Evolutionary conservation across 306 rosid genomes (phyloP).

Genomic region (Citrullus amarus): DNA sequence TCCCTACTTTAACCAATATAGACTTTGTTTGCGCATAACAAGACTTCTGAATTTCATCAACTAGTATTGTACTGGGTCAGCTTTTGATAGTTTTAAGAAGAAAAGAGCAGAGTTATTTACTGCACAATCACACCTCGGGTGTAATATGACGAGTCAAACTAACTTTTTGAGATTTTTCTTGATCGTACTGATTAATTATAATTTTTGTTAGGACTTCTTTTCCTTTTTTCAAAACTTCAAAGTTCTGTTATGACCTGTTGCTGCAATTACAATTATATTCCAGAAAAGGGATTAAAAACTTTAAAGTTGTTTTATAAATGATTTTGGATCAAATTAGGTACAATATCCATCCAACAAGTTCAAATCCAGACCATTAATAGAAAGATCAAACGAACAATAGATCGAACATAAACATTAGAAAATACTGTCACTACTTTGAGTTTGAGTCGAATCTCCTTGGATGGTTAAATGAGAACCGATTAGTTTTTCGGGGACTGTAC

Average conservation of each 20-base stretch:
- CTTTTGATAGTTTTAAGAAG: background rate
- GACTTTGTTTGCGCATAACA: too few species aligned
- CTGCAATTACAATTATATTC: background rate
- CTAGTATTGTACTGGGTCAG: background rate
- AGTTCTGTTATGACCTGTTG: background rate
- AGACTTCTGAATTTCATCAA: background rate
- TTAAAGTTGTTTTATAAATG: background rate
- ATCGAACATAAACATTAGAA: background rate
- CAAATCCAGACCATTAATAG: background rate
- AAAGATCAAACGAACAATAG: background rate
- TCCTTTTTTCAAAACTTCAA: background rate
- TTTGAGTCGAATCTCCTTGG: background rate
- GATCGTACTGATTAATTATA: background rate
- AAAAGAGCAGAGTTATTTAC: background rate
- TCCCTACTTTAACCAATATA: too few species aligned
- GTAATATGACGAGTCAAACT: background rate
- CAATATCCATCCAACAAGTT: background rate
- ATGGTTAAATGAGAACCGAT: background rate
- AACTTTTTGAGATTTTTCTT: background rate
- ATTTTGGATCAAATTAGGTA: background rate
- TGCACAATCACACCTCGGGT: background rate
- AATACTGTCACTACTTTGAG: background rate
- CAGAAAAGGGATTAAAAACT: background rate
- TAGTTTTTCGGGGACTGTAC: background rate
- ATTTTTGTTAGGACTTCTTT: background rate